Conservation (phyloP, 176 grass and related monocot species). For the Chloris gayana region DNA sequence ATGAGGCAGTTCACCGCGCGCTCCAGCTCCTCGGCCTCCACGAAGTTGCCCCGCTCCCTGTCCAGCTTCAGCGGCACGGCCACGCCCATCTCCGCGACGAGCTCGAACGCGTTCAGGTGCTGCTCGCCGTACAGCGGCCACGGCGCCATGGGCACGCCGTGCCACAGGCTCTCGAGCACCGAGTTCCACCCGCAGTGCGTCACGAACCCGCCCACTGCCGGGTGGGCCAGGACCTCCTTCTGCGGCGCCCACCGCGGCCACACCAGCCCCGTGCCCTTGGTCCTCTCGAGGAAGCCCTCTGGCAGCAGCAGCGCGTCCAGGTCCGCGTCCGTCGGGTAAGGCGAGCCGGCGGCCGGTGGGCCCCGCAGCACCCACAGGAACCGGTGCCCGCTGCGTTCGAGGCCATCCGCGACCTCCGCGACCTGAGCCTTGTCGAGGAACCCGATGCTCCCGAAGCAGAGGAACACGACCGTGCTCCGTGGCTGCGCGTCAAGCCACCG, state of each 20-base stretch:
- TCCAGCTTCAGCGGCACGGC: constrained; percentile 41
- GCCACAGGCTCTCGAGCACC: constrained; percentile 30
- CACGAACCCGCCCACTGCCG: constrained; percentile 41
- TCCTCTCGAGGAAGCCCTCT: constrained; percentile 30
- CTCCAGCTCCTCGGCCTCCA: constrained; percentile 39
- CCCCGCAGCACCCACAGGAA: constrained; percentile 26
- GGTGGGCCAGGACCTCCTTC: constrained; percentile 45
- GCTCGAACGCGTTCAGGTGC: constrained; percentile 54
- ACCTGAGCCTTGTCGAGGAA: background rate
- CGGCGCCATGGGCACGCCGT: constrained; percentile 43
- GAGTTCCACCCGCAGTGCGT: constrained; percentile 40
- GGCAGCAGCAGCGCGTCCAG: constrained; percentile 40
- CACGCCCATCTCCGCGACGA: constrained; percentile 37
- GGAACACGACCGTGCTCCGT: constrained; percentile 42
- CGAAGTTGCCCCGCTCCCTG: background rate
- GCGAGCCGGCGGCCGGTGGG: background rate
- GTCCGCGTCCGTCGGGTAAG: constrained; percentile 18
- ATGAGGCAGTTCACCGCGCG: constrained; percentile 34
- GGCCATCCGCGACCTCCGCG: background rate
- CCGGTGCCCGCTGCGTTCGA: background rate
- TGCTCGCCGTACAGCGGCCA: constrained; percentile 61
- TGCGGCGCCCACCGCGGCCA: constrained; percentile 56
- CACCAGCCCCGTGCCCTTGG: constrained; percentile 17
- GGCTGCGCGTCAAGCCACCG: constrained; percentile 56
- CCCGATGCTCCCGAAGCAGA: constrained; percentile 60